Evolutionary conservation across 2,329 filamentous ascomycete genomes (phyloP).

Genomic region (Curvularia lunata): DNA sequence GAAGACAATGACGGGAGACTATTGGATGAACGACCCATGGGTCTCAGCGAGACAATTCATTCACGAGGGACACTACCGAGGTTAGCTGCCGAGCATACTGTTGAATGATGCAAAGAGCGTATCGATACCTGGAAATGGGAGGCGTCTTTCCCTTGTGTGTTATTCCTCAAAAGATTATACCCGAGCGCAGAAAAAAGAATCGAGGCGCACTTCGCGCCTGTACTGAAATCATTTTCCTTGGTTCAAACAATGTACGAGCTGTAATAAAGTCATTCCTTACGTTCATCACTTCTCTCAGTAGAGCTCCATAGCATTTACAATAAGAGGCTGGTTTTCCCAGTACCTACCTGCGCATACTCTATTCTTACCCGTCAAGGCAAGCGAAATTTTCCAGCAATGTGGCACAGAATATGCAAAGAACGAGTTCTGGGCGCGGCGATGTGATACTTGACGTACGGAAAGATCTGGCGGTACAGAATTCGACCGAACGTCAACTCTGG

Average conservation of each 20-base stretch:
- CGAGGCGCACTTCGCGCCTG: background rate
- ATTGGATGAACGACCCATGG: conserved; percentile 25
- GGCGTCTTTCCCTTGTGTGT: background rate
- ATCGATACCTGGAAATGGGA: background rate
- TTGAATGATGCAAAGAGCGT: conserved; percentile 5
- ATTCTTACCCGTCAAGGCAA: too few relatives aligned
- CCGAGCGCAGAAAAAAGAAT: background rate
- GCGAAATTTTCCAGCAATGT: too few relatives aligned
- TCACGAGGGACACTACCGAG: conserved; percentile 20
- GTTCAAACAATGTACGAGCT: background rate
- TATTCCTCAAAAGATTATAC: background rate
- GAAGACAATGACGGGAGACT: conserved; percentile 26
- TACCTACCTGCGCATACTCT: background rate
- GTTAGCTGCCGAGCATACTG: conserved; percentile 19
- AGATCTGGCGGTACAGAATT: too few relatives aligned
- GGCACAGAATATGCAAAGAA: too few relatives aligned
- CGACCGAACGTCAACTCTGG: too few relatives aligned
- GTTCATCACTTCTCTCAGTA: background rate
- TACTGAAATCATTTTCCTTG: background rate
- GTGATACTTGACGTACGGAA: too few relatives aligned
- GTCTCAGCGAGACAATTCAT: conserved; percentile 27
- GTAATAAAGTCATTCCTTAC: background rate
- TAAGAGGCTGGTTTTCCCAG: background rate
- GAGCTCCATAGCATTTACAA: background rate
- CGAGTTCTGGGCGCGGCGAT: too few relatives aligned